Percentiles rank a stretch among this genome's conserved stretches.
phyloP scores from a whole-genome alignment of 495 filamentous ascomycete species.

The Xylaria palmicola region DNA sequence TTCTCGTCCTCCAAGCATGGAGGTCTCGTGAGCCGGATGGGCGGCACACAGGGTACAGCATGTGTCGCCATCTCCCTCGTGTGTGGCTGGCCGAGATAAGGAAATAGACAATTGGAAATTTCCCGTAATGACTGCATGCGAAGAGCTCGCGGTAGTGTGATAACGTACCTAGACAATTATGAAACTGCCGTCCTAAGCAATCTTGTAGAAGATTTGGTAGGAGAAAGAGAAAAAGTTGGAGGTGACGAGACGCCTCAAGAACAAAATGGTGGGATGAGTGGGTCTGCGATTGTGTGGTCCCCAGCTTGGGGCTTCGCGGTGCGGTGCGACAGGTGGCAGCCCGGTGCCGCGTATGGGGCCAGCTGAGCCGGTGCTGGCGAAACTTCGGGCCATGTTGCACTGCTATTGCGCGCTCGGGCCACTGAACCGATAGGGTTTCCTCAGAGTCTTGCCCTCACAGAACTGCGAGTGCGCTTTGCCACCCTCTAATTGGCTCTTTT shows the following conservation, averaged over 20 bases:
- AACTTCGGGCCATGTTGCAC: slow-evolving; percentile 4
- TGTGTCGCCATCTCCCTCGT: background rate
- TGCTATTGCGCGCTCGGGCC: slow-evolving; percentile 1
- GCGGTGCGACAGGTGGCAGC: slow-evolving; percentile 4
- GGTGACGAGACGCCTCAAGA: slow-evolving; percentile 12
- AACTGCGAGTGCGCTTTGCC: background rate
- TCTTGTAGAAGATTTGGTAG: slow-evolving; percentile 36
- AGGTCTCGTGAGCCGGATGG: background rate
- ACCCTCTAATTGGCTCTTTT: slow-evolving; percentile 8
- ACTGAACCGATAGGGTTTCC: slow-evolving; percentile 11
- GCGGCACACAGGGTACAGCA: background rate
- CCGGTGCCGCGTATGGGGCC: background rate
- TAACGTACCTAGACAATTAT: slow-evolving; percentile 58
- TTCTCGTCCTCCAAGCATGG: background rate
- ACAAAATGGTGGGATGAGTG: slow-evolving; percentile 21
- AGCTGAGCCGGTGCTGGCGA: slow-evolving; percentile 4
- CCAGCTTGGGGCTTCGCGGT: background rate
- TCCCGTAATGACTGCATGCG: background rate
- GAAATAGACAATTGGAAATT: background rate
- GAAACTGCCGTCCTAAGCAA: slow-evolving; percentile 57
- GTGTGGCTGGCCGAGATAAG: background rate
- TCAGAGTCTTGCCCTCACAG: slow-evolving; percentile 9
- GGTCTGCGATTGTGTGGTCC: slow-evolving; percentile 9
- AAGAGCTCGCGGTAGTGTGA: background rate
- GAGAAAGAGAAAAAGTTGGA: slow-evolving; percentile 16